Evolutionary conservation across 1,284 basidiomycete genomes (phyloP).

Genomic region (Athelia psychrophila): DNA sequence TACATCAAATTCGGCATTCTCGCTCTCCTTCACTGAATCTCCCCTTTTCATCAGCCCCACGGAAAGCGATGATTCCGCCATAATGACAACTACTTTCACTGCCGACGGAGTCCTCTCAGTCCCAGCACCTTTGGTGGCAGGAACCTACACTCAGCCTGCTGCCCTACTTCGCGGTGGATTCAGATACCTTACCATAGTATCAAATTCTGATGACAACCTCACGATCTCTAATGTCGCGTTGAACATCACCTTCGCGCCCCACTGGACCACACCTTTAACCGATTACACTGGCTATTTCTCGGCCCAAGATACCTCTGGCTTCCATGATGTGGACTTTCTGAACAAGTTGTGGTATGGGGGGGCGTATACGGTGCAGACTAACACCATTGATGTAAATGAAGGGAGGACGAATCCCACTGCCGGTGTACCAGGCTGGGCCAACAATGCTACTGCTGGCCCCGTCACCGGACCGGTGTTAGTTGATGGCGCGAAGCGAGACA

Average conservation of each 20-base stretch:
- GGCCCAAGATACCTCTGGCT: constrained; percentile 36
- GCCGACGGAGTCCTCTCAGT: constrained; percentile 27
- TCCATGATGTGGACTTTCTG: constrained; percentile 43
- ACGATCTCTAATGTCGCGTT: constrained; percentile 45
- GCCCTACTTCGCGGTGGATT: constrained; percentile 46
- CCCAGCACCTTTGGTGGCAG: constrained; percentile 27
- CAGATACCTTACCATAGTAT: constrained; percentile 45
- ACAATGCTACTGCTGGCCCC: constrained; percentile 28
- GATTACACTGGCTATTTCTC: constrained; percentile 51
- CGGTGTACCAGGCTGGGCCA: constrained; percentile 28
- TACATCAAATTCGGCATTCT: too few species aligned
- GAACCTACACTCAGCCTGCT: constrained; percentile 40
- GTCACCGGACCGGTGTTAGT: constrained; percentile 31
- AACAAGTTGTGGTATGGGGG: constrained; percentile 53
- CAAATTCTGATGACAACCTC: constrained; percentile 31
- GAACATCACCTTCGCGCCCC: constrained; percentile 46
- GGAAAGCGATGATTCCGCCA: too few species aligned
- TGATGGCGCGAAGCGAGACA: constrained; percentile 35
- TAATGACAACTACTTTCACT: too few species aligned
- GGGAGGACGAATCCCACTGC: constrained; percentile 36
- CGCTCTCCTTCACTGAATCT: too few species aligned
- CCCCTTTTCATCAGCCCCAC: too few species aligned
- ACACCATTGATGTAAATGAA: constrained; percentile 41
- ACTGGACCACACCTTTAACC: constrained; percentile 39
- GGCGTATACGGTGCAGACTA: constrained; percentile 52